A percentile compares a stretch with the other conserved stretches of the same genome.
Conservation (phyloP, 164 flowering plant species). For the Tinospora cordifolia region DNA sequence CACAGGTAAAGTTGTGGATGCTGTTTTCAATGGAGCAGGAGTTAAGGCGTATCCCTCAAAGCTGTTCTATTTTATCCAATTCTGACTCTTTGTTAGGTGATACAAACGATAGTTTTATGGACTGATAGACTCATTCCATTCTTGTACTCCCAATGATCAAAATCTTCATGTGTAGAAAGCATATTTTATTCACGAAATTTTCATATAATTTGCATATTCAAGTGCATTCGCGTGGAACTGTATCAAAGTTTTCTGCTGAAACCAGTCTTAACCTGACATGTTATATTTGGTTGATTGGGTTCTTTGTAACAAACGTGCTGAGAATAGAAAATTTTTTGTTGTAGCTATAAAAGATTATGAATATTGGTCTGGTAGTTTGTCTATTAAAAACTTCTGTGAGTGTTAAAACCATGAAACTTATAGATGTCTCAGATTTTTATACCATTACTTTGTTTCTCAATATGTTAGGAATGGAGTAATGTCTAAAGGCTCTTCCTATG, state of each 20-base stretch:
- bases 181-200: too few species aligned
- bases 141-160: background rate
- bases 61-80: background rate
- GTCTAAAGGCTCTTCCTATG: background rate
- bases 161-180: background rate
- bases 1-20: slow-evolving; percentile 28
- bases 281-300: background rate
- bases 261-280: background rate
- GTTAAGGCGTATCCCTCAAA: slow-evolving; percentile 39
- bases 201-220: too few species aligned
- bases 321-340: too few species aligned
- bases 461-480: background rate
- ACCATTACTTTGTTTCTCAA: background rate
- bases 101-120: background rate
- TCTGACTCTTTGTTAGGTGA: background rate
- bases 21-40: slow-evolving; percentile 52
- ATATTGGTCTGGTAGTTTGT: too few species aligned
- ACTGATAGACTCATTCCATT: background rate
- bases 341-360: too few species aligned
- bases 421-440: background rate
- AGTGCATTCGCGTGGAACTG: too few species aligned
- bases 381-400: too few species aligned
- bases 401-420: background rate
- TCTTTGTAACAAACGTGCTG: too few species aligned
- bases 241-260: background rate